Evolutionary conservation across 768 basidiomycete genomes (phyloP).

Genomic region (Dendrothele bispora): DNA sequence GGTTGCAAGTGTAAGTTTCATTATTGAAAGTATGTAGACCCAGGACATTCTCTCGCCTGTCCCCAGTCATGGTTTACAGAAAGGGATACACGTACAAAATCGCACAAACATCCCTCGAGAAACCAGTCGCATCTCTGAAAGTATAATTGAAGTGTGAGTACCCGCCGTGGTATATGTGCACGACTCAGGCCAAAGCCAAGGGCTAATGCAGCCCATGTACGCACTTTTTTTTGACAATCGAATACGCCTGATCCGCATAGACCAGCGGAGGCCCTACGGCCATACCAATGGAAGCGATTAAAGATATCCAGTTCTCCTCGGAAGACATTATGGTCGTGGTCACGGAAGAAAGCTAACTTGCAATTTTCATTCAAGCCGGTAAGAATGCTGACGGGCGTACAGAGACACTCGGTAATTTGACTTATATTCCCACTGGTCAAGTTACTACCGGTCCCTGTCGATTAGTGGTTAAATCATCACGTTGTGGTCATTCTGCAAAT

Average conservation of each 20-base stretch:
- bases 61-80: too few species aligned
- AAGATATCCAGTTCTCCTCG: constrained; percentile 67
- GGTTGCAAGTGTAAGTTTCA: too few species aligned
- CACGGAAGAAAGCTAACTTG: too few species aligned
- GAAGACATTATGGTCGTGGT: neutral
- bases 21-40: too few species aligned
- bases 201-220: constrained; percentile 16
- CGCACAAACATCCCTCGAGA: constrained; percentile 84
- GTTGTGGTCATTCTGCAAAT: too few species aligned
- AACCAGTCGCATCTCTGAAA: constrained; percentile 77
- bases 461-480: too few species aligned
- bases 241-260: constrained; percentile 79
- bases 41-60: too few species aligned
- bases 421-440: too few species aligned
- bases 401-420: too few species aligned
- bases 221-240: constrained; percentile 78
- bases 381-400: too few species aligned
- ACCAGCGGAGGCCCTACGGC: constrained; percentile 83
- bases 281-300: constrained; percentile 74
- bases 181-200: constrained; percentile 4
- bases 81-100: constrained; percentile 55
- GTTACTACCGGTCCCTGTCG: too few species aligned
- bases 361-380: too few species aligned
- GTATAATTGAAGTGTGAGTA: neutral
- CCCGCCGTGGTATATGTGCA: constrained; percentile 6